Evolutionary conservation across 2,329 filamentous ascomycete genomes (phyloP), one percentile per base, ranked within the genome.

Genomic region (Raffaelea ambrosiae): DNA sequence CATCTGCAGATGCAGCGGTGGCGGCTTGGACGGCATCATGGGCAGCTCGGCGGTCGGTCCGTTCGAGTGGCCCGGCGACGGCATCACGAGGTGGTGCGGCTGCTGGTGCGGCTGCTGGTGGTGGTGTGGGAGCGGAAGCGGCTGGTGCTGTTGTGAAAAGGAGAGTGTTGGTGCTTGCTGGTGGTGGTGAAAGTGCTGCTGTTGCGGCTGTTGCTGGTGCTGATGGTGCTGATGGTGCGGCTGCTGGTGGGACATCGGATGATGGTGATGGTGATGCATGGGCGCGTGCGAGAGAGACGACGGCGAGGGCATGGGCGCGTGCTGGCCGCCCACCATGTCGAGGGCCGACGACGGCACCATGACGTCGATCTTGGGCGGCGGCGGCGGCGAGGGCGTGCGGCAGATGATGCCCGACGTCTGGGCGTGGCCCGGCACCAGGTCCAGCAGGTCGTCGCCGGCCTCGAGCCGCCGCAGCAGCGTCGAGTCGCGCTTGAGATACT

Each of bases 401-500:
- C 57, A 59, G 33, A 50, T 52, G 42, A 59, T 59, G 11, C 57
- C 56, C 1, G 50, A 44, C 1, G 44, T 33, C 18, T 50, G 46
- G 26, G 46, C 45, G 22, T 52, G 49, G 41, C 47, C 48, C 8
- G 51, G 48, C 10, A 53, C 45, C 13, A 53, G 43, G 23, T 55
- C 54, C 14, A 48, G 43, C 35, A 44, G 36, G 19, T 45, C 45
- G 19, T 51, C 55, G 36, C 51, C 54, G 22, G 51, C 22, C 38
- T 56, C 51, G 38, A 53, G 18, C 38, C 51, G 48, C 31, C 22
- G 48, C 29, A 50, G 40, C 48, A 54, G 43, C 52, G 57, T 55
- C 39, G 41, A 55, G 31, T 58, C 56, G 36, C 59, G 60, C 44
- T 57, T 51, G 8, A 62, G 53, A 40, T 61, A 60, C 39, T 58